A percentile compares a stretch with the other conserved stretches of the same genome.
These are phyloP conservation scores for Neurospora africana DNA, from an alignment of 495 filamentous ascomycete genomes.

Conservation along the genomic window DNA sequence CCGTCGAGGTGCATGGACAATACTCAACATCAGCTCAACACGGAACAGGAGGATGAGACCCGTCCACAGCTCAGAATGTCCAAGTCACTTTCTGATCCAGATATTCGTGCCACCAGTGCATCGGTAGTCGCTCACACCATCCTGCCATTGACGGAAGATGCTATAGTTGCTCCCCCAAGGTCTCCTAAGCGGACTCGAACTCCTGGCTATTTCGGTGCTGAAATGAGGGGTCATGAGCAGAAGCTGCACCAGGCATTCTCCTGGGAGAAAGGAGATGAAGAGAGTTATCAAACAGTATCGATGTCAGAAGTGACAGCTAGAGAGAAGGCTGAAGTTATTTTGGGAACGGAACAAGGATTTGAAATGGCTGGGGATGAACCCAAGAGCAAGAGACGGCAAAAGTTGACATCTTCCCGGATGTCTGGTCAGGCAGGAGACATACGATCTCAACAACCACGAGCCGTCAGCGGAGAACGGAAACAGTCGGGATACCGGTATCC, in stretches of 20 bases:
- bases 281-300: not conserved
- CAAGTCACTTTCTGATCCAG: slow-evolving; percentile 5
- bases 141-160: not conserved
- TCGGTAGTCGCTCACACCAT: not conserved
- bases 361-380: not conserved
- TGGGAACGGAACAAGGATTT: not conserved
- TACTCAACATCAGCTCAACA: not conserved
- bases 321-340: not conserved
- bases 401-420: not conserved
- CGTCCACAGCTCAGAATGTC: not conserved
- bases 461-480: not conserved
- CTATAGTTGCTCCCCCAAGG: slow-evolving; percentile 12
- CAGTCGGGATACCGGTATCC: not conserved
- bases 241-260: not conserved
- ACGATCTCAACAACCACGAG: not conserved
- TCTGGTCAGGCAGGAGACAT: not conserved
- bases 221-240: not conserved
- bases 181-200: slow-evolving; percentile 13
- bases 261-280: not conserved
- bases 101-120: not conserved
- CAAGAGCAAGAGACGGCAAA: slow-evolving; percentile 1
- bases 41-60: not conserved
- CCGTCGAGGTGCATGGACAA: not conserved
- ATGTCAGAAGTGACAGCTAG: not conserved
- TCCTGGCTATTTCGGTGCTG: not conserved